phyloP scores from a whole-genome alignment of 495 filamentous ascomycete genomes.

The Mytilinidion resinicola region DNA sequence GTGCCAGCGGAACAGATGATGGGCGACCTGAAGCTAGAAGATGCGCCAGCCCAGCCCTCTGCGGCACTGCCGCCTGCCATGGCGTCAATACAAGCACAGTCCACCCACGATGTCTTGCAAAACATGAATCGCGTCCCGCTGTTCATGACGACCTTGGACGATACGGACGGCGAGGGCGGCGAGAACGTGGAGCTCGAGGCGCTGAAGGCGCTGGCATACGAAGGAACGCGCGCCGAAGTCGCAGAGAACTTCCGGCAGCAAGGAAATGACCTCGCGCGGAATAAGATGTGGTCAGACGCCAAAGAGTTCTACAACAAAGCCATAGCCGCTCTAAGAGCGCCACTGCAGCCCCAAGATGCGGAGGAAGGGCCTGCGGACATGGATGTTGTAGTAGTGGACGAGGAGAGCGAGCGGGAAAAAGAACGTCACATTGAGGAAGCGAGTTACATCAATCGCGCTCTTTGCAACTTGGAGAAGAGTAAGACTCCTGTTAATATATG shows the following conservation, averaged over 20 bases:
- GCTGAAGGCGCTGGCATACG: conserved; percentile 80
- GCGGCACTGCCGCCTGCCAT: conserved; percentile 52
- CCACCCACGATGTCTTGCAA: conserved; percentile 61
- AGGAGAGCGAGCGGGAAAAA: conserved; percentile 47
- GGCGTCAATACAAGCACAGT: conserved; percentile 54
- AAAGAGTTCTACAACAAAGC: conserved; percentile 88
- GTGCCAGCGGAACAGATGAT: background rate
- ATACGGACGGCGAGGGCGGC: conserved; percentile 46
- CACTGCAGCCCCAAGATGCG: conserved; percentile 35
- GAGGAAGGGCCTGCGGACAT: conserved; percentile 39
- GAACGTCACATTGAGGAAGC: conserved; percentile 61
- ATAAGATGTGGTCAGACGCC: conserved; percentile 71
- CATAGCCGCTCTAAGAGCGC: conserved; percentile 57
- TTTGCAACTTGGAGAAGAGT: conserved; percentile 75
- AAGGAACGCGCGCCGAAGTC: conserved; percentile 80
- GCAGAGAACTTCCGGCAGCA: conserved; percentile 73
- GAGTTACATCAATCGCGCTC: conserved; percentile 76
- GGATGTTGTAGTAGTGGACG: conserved; percentile 38
- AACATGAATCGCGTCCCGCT: conserved; percentile 78
- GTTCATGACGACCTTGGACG: conserved; percentile 90
- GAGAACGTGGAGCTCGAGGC: conserved; percentile 78
- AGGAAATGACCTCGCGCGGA: conserved; percentile 79
- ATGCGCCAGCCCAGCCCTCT: conserved; percentile 5
- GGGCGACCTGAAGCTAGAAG: background rate
- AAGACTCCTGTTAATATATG: conserved; percentile 25